phyloP scores from a whole-genome alignment of 1,284 basidiomycete genomes.

The Coriolopsis trogii region DNA sequence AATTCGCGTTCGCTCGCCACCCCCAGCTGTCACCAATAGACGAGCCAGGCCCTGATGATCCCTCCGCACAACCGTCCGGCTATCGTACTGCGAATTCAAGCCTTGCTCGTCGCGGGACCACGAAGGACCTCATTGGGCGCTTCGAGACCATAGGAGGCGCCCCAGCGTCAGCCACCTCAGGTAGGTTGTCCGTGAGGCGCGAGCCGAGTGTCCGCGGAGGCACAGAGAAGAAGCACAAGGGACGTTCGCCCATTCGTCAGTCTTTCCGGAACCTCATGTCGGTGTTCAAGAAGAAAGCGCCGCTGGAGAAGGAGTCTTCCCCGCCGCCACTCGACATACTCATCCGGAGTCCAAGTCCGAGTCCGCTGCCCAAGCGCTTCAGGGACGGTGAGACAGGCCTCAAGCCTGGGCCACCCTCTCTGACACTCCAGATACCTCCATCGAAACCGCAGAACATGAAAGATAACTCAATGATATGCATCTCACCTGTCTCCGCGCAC shows the following conservation, averaged over 20 bases:
- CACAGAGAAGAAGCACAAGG: constrained; percentile 28
- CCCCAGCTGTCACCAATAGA: not conserved
- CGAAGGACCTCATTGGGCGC: constrained; percentile 41
- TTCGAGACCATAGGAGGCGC: constrained; percentile 34
- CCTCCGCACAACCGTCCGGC: constrained; percentile 29
- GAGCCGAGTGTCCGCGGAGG: not conserved
- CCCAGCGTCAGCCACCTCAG: not conserved
- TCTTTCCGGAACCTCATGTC: constrained; percentile 69
- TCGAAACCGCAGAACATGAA: not conserved
- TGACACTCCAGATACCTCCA: constrained; percentile 18
- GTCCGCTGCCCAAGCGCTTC: not conserved
- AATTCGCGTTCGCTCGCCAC: constrained; percentile 15
- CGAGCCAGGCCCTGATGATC: constrained; percentile 31
- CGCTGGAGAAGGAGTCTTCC: constrained; percentile 30
- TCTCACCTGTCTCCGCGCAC: constrained; percentile 34
- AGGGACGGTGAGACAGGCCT: too few relatives aligned
- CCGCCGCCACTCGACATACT: not conserved
- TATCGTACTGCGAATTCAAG: not conserved
- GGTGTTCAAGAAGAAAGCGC: constrained; percentile 60
- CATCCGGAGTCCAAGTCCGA: not conserved
- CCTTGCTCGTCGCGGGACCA: constrained; percentile 30
- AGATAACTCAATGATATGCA: constrained; percentile 27
- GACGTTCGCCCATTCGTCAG: constrained; percentile 59
- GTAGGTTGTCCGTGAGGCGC: not conserved
- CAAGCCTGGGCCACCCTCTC: not conserved